Evolutionary conservation across 257 asterid genomes (phyloP).

Genomic region (Nicotiana otophora): DNA sequence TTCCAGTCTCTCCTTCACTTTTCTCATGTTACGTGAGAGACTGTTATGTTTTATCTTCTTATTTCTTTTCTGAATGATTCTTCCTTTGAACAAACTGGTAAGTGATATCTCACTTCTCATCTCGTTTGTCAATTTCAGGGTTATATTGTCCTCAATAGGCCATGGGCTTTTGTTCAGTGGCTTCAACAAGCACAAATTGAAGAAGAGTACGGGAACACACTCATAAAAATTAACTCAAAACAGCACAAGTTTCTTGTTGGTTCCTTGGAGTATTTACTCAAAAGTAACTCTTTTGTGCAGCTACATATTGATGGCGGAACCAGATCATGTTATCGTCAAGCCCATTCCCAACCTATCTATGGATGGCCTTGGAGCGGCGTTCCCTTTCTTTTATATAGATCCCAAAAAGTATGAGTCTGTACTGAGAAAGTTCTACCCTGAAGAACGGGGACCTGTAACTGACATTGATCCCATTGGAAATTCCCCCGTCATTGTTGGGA

Average conservation of each 20-base stretch:
- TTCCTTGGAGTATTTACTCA: neutral
- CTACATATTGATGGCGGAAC: conserved; percentile 93
- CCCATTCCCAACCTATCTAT: conserved; percentile 83
- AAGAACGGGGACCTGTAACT: conserved; percentile 69
- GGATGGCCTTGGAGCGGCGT: conserved; percentile 79
- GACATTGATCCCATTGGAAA: conserved; percentile 91
- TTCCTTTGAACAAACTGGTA: conserved; percentile 8
- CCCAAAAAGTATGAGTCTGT: conserved; percentile 70
- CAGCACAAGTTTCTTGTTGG: neutral
- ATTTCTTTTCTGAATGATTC: neutral
- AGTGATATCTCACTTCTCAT: conserved; percentile 9
- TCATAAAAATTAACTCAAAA: neutral
- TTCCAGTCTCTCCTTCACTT: neutral
- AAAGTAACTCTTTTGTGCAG: conserved; percentile 25
- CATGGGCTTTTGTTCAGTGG: conserved; percentile 99
- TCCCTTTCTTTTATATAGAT: conserved; percentile 89
- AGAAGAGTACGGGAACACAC: conserved; percentile 64
- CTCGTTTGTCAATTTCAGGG: conserved; percentile 52
- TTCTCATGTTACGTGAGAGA: neutral
- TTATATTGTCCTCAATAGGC: conserved; percentile 91
- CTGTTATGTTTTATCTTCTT: neutral
- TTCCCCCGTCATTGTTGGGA: conserved; percentile 87
- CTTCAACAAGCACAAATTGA: conserved; percentile 78
- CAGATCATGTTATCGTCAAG: conserved; percentile 86
- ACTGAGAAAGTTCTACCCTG: conserved; percentile 73